Evolutionary conservation across 2,329 filamentous ascomycete species (phyloP), one percentile per base, ranked within the genome.

Genomic region (Metarhizium brunneum): DNA sequence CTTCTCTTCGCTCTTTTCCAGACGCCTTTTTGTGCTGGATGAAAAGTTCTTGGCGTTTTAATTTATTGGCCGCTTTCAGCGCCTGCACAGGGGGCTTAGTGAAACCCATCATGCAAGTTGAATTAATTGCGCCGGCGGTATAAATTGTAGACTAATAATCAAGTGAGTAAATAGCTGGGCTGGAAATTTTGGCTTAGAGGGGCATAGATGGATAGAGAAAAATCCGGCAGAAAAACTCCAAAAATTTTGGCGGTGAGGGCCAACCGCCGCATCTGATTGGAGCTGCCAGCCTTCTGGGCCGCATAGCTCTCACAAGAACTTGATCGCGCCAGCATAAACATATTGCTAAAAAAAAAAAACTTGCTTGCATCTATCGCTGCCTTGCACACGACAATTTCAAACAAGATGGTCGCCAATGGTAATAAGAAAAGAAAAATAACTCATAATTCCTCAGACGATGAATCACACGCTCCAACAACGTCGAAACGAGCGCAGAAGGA

Each of bases 11-110:
- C 50, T 84, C 76, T 66, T 85, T 86, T 67, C 90, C 88, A 61
- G 83, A 83, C 48, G 81, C 77, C 67, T 87, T 87, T 74, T 96
- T 97, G 66, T 87, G 81, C 63, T 88, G 84, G 58, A 96, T 78
- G 66, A 91, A 87, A 58, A 92, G 80, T 63, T 86, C 79, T 68
- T 94, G 82, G 59, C 94, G 82, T 67, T 85, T 86, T 25, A 89
- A 73, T 71, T 96, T 96, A 73, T 95, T 95, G 58, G 78, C 80
- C 2, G 84, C 71, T 63, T 75, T 78, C 47, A 76, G 68, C 54
- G 75, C 69, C 64, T 66, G 61, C 7, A 64, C 63, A 3, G 67
- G 65, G 6, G 68, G 65, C 54, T 71, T 73, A 13, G 62, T 62
- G 58, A 69, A 69, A 6, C 65, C 69, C 70, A 72, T 72, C 11